phyloP scores from a whole-genome alignment of 176 grass and related monocot genomes.

The Oryza officinalis region DNA sequence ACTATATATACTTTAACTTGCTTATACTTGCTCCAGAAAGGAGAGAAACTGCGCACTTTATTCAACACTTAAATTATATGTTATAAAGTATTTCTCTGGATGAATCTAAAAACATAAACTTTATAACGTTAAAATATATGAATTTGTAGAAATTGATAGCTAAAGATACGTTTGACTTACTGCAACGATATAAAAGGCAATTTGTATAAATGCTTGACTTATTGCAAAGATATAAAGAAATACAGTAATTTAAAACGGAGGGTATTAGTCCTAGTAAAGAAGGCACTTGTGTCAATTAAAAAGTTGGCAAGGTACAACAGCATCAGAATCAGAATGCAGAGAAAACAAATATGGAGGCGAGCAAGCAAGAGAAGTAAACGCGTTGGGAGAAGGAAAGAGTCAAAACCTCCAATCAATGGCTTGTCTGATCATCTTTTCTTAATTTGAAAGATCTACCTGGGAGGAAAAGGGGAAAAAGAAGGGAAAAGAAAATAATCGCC shows the following conservation, averaged over 20 bases:
- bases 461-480: neutral
- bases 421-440: conserved; percentile 19
- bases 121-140: too few relatives aligned
- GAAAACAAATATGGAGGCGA: neutral
- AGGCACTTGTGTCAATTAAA: neutral
- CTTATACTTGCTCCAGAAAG: conserved; percentile 3
- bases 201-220: too few relatives aligned
- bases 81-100: too few relatives aligned
- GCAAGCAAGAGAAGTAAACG: conserved; percentile 29
- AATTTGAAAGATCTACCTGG: neutral
- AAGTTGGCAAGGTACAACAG: conserved; percentile 31
- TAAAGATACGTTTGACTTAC: too few relatives aligned
- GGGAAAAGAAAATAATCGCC: neutral
- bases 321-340: conserved; percentile 13
- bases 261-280: neutral
- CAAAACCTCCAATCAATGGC: conserved; percentile 40
- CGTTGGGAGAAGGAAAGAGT: conserved; percentile 38
- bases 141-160: too few relatives aligned
- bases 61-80: neutral
- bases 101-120: too few relatives aligned
- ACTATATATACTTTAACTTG: neutral
- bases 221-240: too few relatives aligned
- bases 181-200: too few relatives aligned
- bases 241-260: too few relatives aligned
- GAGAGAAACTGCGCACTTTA: neutral